Evolutionary conservation across 106 monocot species (phyloP), one percentile per base, ranked within the genome.

Genomic region (Acorus gramineus): DNA sequence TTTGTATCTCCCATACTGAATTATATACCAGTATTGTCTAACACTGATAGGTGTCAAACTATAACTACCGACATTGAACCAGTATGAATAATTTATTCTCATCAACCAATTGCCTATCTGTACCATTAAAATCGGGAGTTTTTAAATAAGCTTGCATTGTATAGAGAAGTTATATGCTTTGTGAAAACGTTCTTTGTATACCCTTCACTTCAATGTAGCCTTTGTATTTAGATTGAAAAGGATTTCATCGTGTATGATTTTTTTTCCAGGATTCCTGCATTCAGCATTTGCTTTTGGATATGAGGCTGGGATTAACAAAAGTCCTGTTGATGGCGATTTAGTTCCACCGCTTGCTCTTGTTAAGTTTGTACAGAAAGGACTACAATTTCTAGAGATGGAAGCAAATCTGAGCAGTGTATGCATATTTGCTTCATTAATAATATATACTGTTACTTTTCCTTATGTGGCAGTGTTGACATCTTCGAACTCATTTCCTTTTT

Each of bases 361-460:
- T 66, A 98, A 85, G 28, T 77, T 98, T 70, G 91, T 98, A 42
- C 96, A 98, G 50, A 98, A 91, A 74, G 96, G 96, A 28, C 81
- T 98, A 64, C 96, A 88, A 11, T 98, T 91, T 68, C 78, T 98
- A 59, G 96, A 98, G 68, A 55, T 98, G 73, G 96, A 98, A 73
- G 96, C 91, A 57, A 98, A 98, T 69, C 68, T 87, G 53, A 74
- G 70, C 4, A 69, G 49, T 76, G 82, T 96, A 69, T 73, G 74
- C 79, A 42, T 45, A 50, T 14, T 8, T 65, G 54, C 43, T 53
- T 10, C 55, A 63, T 7, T 14, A 5, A 59, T 45, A 48, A 0
- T 45, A 62, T 28, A 28, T 28, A 28, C 28, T 28, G 28, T 28
- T 28, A 28, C 28, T 28, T 28, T 28, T 0, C 28, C 28, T 28